Percentiles rank a stretch among this genome's conserved stretches.
phyloP scores from a whole-genome alignment of 257 asterid species.

The Fraxinus anomala region DNA sequence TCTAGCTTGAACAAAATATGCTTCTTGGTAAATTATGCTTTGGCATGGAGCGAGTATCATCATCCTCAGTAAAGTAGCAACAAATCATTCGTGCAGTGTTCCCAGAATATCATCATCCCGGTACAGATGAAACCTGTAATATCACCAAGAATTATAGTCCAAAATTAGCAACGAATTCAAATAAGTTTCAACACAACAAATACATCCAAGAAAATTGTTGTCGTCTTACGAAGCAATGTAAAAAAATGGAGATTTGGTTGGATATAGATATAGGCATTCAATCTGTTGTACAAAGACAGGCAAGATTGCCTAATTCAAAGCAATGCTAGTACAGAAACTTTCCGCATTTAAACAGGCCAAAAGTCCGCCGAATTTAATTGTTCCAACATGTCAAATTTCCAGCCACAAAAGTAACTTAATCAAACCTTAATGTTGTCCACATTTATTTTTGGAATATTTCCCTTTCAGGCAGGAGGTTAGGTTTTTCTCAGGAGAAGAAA shows the following conservation, averaged over 20 bases:
- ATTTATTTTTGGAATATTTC: background rate
- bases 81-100: slow-evolving; percentile 42
- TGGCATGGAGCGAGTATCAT: slow-evolving; percentile 14
- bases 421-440: background rate
- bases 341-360: too few relatives aligned
- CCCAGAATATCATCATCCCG: slow-evolving; percentile 65
- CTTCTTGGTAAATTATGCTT: slow-evolving; percentile 9
- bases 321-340: too few relatives aligned
- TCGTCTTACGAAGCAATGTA: too few relatives aligned
- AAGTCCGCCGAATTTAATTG: background rate
- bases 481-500: background rate
- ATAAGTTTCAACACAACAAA: background rate
- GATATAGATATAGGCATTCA: background rate
- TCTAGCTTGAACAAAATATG: slow-evolving; percentile 3
- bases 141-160: background rate
- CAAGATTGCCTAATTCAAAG: background rate
- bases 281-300: background rate
- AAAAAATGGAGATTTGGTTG: too few relatives aligned
- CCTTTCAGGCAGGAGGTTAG: background rate
- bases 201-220: background rate
- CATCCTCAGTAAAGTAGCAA: background rate
- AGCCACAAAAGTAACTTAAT: background rate
- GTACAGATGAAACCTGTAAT: slow-evolving; percentile 58
- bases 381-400: too few relatives aligned
- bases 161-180: slow-evolving; percentile 1